These are phyloP conservation scores for Incumbomyces lentus DNA, from an alignment of 2,329 filamentous ascomycete species.

Conservation along the genomic window DNA sequence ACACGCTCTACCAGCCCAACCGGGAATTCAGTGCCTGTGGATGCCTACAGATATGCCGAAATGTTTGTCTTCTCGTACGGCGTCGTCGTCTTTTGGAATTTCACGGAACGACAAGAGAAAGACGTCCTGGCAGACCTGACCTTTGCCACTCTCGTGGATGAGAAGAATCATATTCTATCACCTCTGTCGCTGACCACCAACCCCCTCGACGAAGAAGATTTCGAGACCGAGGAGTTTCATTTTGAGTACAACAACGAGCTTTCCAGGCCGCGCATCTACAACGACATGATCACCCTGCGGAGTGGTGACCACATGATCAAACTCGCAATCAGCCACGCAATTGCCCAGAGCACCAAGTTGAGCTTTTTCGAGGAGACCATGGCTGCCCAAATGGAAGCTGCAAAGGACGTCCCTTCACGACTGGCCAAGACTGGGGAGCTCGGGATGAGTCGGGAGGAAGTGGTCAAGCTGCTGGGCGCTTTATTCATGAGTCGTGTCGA, in stretches of 20 bases:
- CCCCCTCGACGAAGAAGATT: slow-evolving; percentile 77
- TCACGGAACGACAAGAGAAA: slow-evolving; percentile 90
- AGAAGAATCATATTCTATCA: slow-evolving; percentile 23
- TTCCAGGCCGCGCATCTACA: slow-evolving; percentile 82
- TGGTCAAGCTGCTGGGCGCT: slow-evolving; percentile 80
- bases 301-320: slow-evolving; percentile 93
- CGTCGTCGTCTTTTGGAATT: slow-evolving; percentile 98
- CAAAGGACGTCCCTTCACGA: slow-evolving; percentile 81
- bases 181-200: slow-evolving; percentile 60
- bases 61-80: slow-evolving; percentile 97
- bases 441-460: slow-evolving; percentile 83
- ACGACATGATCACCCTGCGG: slow-evolving; percentile 96
- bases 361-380: slow-evolving; percentile 95
- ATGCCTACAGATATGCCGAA: slow-evolving; percentile 74
- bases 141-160: slow-evolving; percentile 44
- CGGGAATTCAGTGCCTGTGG: slow-evolving; percentile 46
- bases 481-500: slow-evolving; percentile 92
- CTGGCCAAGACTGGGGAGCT: slow-evolving; percentile 81
- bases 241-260: slow-evolving; percentile 90
- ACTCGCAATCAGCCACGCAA: slow-evolving; percentile 62
- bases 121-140: slow-evolving; percentile 90
- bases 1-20: slow-evolving; percentile 42
- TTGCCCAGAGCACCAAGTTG: slow-evolving; percentile 92
- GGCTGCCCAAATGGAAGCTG: slow-evolving; percentile 85
- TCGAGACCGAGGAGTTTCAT: slow-evolving; percentile 96